phyloP scores from a whole-genome alignment of 352 stramenopile species.

The Poterioochromonas sp. region DNA sequence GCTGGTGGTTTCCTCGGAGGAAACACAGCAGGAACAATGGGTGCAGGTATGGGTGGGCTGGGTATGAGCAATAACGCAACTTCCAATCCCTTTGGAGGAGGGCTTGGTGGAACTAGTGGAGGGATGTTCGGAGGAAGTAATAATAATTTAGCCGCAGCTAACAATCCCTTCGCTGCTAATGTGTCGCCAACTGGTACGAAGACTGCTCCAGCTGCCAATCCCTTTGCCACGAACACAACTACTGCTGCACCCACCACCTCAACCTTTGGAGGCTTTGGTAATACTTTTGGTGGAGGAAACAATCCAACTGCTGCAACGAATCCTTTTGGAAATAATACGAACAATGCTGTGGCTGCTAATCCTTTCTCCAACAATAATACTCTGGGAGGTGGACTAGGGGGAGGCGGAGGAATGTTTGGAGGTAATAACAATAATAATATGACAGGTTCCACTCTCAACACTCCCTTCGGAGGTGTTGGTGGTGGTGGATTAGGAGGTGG shows the following conservation, averaged over 20 bases:
- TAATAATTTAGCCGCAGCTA: background rate
- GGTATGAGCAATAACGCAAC: background rate
- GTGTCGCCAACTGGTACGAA: background rate
- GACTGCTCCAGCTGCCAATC: too few relatives aligned
- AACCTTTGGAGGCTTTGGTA: background rate
- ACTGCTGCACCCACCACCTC: background rate
- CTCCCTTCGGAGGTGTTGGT: too few relatives aligned
- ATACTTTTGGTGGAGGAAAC: background rate
- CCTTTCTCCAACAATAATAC: background rate
- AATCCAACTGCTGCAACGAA: background rate
- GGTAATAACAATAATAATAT: background rate
- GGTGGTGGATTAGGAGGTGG: too few relatives aligned
- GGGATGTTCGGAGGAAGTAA: background rate
- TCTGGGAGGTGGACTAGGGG: background rate
- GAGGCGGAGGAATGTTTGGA: background rate
- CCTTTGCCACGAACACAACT: background rate
- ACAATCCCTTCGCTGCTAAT: background rate
- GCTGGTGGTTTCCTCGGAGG: background rate
- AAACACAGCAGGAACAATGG: too few relatives aligned
- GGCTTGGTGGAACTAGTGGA: background rate
- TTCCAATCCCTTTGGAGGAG: background rate
- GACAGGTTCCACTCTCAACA: background rate
- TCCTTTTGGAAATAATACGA: background rate
- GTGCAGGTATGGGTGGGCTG: background rate
- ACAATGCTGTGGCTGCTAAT: background rate